phyloP scores from a whole-genome alignment of 768 basidiomycete genomes.

The Daedaleopsis sinensis region DNA sequence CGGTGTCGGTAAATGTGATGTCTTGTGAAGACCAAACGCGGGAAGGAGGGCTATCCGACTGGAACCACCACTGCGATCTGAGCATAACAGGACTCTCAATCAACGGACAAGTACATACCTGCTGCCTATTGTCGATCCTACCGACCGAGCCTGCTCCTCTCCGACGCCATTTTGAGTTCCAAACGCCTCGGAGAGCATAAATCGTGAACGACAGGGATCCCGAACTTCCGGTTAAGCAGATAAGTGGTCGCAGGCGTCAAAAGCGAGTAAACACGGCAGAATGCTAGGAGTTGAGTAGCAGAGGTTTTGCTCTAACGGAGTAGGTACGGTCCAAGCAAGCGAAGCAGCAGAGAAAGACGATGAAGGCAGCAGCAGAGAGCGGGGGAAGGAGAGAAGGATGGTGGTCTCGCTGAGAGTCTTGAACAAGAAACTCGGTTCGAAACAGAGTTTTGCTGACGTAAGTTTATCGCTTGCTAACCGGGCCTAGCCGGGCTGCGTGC shows the following conservation, averaged over 20 bases:
- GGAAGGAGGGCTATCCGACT: constrained; percentile 9
- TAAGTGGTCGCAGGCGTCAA: neutral
- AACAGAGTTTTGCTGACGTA: constrained; percentile 12
- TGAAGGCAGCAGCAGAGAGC: neutral
- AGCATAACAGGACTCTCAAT: neutral
- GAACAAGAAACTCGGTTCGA: constrained; percentile 16
- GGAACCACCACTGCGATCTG: neutral
- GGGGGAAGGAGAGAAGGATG: constrained; percentile 2
- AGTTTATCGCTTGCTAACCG: neutral
- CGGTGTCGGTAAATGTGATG: constrained; percentile 36
- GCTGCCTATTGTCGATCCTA: neutral
- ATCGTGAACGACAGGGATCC: neutral
- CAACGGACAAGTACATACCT: constrained; percentile 6
- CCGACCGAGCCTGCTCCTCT: neutral
- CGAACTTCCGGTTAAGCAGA: neutral
- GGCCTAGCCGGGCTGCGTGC: neutral
- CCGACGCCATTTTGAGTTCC: neutral
- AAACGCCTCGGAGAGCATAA: constrained; percentile 6
- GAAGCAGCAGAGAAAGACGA: neutral
- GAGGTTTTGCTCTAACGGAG: neutral
- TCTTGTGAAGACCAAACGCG: constrained; percentile 13
- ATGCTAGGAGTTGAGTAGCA: neutral
- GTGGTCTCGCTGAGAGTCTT: constrained; percentile 18
- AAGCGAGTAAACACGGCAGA: neutral
- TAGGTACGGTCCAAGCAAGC: neutral